Base-by-base conservation (phyloP, 164 flowering plant species). In the Dillenia turbinata region DNA sequence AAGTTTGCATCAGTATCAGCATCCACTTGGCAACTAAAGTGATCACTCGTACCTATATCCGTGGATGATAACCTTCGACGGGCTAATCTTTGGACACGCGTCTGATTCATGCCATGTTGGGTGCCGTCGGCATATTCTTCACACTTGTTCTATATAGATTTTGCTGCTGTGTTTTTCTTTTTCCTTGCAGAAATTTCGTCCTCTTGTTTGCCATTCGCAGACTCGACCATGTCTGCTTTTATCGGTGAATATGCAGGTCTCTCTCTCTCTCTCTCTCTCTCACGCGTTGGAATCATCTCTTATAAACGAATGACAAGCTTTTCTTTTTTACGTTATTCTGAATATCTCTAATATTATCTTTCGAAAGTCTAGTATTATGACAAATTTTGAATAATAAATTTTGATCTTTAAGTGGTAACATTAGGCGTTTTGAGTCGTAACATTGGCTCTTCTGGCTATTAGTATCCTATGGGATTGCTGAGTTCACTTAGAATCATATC, bases 211-310 rank as follows among this genome's bases (percentile, higher is more conserved):
- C 10, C 14, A 3, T 12, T 59, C 10, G 48, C 14, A 26, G 46
- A 8, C 14, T 15, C 49, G 66, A 73, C 70, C 66, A 89, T 89
- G 96, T 89, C 93, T 15, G 92, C 96, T 75, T 89, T 87, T 66
- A 80, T 85, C 5, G 92, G 96, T 45, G 87, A 87, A 67, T 89
- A 89, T 54, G 90, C 96, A 73, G 93, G 96, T 89, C 60, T 44
- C 40, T 2, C 22, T 54, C 51, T 55, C 33, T 51, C 50, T 52
- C 49, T 51, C 61, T 22, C 10, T 46, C 19, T 33, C 7, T 33
- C 40, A 5, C 40, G 40, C 40, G 6, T 33, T 6, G 40, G 40
- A 33, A 33, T 33, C 40, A 33, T 4, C 40, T 5, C 40, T 33
- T 5, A 33, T 33, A 33, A 33, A 33, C 7, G 40, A 33, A 33